phyloP scores from a whole-genome alignment of 768 basidiomycete species.

The Mycena galericulata region DNA sequence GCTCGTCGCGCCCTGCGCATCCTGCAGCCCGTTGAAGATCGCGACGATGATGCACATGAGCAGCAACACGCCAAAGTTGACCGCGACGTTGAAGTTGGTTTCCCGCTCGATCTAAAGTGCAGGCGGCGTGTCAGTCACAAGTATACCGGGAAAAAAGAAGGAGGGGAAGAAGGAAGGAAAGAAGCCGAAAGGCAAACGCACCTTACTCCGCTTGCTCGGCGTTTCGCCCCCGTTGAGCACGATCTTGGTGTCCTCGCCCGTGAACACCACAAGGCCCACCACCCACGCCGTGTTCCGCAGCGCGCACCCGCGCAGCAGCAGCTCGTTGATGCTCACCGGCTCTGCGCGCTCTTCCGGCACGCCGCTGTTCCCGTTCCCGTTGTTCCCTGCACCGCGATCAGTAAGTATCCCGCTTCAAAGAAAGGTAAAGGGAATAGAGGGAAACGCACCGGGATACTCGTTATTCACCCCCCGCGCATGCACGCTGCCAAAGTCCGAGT shows the following conservation, averaged over 20 bases:
- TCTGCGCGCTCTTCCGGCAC: conserved; percentile 49
- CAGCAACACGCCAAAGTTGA: conserved; percentile 88
- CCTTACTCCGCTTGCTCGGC: conserved; percentile 93
- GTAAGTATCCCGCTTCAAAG: too few species aligned
- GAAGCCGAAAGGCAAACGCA: background rate
- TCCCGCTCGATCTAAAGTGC: conserved; percentile 95
- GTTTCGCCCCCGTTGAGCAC: conserved; percentile 94
- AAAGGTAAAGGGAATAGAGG: too few species aligned
- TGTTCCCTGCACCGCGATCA: too few species aligned
- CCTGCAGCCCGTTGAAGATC: conserved; percentile 80
- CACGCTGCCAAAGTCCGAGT: conserved; percentile 27
- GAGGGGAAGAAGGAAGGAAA: background rate
- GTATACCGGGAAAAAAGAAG: too few species aligned
- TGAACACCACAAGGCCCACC: conserved; percentile 94
- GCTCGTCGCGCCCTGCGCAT: conserved; percentile 71
- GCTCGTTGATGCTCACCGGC: conserved; percentile 89
- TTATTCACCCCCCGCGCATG: conserved; percentile 22
- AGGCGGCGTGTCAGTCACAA: background rate
- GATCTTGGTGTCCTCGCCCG: conserved; percentile 93
- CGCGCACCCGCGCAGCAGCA: conserved; percentile 91
- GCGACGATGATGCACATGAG: conserved; percentile 83
- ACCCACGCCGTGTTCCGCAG: conserved; percentile 93
- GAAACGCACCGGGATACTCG: conserved; percentile 11
- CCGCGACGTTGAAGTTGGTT: conserved; percentile 97
- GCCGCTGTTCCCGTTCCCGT: background rate